Conservation (phyloP, 2,329 filamentous ascomycete species). For the Epichloe brachyelytri region DNA sequence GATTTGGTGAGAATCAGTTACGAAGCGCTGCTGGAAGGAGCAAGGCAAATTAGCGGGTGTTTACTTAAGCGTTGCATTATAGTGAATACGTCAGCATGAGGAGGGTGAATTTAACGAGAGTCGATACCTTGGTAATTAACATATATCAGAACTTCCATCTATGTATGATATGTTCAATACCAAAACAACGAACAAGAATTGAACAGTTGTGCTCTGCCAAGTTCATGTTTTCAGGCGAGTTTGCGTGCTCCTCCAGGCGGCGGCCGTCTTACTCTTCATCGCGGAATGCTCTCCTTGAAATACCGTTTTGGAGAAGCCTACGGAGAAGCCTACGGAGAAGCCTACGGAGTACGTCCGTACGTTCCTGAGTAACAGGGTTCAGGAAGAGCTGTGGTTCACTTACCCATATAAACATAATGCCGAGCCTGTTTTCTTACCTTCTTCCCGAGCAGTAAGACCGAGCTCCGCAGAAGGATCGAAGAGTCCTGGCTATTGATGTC, state of each 20-base stretch:
- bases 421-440: conserved; percentile 7
- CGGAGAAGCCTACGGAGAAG: too few relatives aligned
- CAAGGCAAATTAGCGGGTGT: background rate
- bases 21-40: background rate
- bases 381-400: background rate
- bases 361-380: background rate
- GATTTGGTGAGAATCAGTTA: background rate
- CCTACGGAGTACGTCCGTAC: too few relatives aligned
- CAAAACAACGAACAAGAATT: too few relatives aligned
- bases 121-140: too few relatives aligned
- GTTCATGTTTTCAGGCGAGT: background rate
- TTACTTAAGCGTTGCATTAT: too few relatives aligned
- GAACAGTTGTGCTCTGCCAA: too few relatives aligned
- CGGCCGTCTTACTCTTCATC: background rate
- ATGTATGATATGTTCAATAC: too few relatives aligned
- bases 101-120: too few relatives aligned
- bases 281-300: background rate
- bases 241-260: background rate
- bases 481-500: background rate
- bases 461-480: background rate
- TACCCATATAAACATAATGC: background rate
- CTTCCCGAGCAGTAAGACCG: conserved; percentile 12
- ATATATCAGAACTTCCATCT: too few relatives aligned
- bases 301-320: too few relatives aligned
- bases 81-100: too few relatives aligned